Base-by-base conservation (phyloP, 2,329 filamentous ascomycete species). In the Xylaria arbuscula region DNA sequence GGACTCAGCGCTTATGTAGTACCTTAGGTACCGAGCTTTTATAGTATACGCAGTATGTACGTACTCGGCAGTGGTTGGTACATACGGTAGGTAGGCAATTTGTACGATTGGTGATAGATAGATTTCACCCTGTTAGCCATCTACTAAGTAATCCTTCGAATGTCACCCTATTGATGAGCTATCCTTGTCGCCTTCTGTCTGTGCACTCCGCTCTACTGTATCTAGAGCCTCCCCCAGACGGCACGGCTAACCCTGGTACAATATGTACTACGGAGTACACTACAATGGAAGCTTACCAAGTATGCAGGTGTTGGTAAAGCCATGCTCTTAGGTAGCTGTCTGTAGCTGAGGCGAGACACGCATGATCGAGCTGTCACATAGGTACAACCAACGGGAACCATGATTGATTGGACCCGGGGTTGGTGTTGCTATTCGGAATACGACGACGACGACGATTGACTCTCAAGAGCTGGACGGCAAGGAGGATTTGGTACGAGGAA, bases 171-270 rank as follows among this genome's bases (percentile, higher is more conserved):
- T 63, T 45, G 59, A 56, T n/a, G 28, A 59, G 28, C 28, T 5
- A 65, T 47, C 66, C 62, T 28, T 42, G 66, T 59, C 50, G 8
- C 45, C 24, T 38, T 10, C 38, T 19, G 57, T 62, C 66, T 58
- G 66, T 68, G 50, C 62, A 17, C 53, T 40, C 36, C 34, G 6
- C 32, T 51, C 48, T 32, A 47, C 38, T 22, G 32, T 48, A 53
- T 50, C 34, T 38, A 67, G 55, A 68, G 66, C 66, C 61, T 64
- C 65, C 55, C 54, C 60, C 60, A 40, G 59, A 63, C 50, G 58
- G 58, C 42, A 45, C 45, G 24, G 53, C 15, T 45, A 54, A 38
- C 48, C 1, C 11, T 6, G 7, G 17, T 48, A 22, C 34, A 36
- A 6, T 6, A 40, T 45, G n/a, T 45, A 45, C 40, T 45, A 17